A percentile compares a stretch with the other conserved stretches of the same genome.
Evolutionary conservation across 73 alveolate species (phyloP).

Genomic region (Tetrahymena malaccensis): DNA sequence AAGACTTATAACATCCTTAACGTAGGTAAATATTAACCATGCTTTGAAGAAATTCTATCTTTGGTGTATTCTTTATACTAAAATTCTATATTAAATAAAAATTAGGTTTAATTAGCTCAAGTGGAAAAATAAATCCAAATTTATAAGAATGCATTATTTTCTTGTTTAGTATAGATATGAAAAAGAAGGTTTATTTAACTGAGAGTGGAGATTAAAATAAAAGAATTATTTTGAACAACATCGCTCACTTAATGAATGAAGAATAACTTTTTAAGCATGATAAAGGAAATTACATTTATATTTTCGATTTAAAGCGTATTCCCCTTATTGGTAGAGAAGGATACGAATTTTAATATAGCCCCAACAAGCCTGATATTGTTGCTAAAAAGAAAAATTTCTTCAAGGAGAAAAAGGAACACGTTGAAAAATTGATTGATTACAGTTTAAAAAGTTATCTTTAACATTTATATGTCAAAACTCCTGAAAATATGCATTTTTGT

Average conservation of each 20-base stretch:
- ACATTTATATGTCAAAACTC: neutral
- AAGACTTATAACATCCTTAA: neutral
- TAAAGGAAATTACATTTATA: neutral
- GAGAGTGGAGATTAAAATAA: neutral
- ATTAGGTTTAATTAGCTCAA: neutral
- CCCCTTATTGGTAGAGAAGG: neutral
- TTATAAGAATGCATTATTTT: neutral
- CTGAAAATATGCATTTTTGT: neutral
- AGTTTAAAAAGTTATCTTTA: neutral
- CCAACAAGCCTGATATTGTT: neutral
- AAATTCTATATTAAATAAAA: neutral
- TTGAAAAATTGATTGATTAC: neutral
- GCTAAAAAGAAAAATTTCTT: neutral
- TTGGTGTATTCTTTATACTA: neutral
- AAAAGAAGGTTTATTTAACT: neutral
- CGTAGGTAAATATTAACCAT: neutral
- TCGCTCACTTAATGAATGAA: neutral
- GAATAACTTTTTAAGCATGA: neutral
- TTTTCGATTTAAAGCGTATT: neutral
- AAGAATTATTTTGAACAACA: neutral
- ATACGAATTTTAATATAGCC: neutral
- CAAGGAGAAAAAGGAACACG: neutral
- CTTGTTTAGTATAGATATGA: neutral
- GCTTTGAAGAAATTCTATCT: no score
- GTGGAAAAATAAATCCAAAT: neutral